Evolutionary conservation across 192 early-diverging fungal genomes (phyloP).

Genomic region (Backusella liffmaniae): DNA sequence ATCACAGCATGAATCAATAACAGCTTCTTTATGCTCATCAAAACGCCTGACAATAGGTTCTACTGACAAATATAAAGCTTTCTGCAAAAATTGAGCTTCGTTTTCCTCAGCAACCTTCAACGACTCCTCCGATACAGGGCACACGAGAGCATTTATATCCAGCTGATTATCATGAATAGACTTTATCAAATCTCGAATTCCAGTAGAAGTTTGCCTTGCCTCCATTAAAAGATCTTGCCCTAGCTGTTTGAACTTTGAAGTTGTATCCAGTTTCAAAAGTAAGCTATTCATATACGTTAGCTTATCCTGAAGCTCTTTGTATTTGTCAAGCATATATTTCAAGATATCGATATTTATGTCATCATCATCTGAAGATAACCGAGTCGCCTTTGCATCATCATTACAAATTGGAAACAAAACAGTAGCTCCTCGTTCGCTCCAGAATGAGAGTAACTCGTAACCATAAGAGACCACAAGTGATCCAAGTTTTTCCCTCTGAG

Average conservation of each 20-base stretch:
- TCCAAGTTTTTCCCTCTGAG: neutral
- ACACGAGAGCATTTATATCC: neutral
- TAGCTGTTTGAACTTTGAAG: neutral
- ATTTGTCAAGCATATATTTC: neutral
- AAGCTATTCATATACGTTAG: neutral
- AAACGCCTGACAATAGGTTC: neutral
- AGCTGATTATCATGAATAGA: neutral
- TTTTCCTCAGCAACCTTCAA: neutral
- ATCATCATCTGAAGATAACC: conserved; percentile 7
- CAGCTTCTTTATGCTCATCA: neutral
- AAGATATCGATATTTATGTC: neutral
- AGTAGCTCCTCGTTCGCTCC: conserved; percentile 6
- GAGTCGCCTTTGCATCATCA: conserved; percentile 6
- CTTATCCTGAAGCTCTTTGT: conserved; percentile 4
- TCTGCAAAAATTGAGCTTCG: neutral
- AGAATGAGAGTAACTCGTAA: conserved; percentile 5
- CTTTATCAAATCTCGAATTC: neutral
- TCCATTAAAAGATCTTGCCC: neutral
- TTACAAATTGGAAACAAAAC: conserved; percentile 22
- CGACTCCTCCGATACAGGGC: neutral
- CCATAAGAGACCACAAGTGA: neutral
- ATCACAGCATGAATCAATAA: neutral
- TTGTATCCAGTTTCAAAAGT: neutral
- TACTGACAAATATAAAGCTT: neutral
- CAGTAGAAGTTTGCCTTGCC: neutral